Evolutionary conservation across 116 monocot genomes (phyloP).

Genomic region (Trichopus zeylanicus): DNA sequence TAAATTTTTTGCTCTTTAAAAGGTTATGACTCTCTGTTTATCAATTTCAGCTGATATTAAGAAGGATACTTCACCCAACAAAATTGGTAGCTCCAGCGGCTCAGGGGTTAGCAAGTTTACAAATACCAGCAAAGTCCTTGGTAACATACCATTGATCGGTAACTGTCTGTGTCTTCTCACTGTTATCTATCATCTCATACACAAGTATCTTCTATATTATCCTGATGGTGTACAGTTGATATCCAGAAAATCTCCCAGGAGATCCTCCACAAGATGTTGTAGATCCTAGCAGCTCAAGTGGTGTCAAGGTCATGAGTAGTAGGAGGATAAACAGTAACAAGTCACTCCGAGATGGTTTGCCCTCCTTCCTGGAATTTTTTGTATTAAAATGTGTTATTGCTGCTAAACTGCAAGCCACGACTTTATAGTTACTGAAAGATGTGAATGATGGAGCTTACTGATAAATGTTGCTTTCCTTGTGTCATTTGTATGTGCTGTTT

Average conservation of each 20-base stretch:
- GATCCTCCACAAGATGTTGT: not conserved
- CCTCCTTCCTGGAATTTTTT: not conserved
- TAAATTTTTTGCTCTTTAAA: not conserved
- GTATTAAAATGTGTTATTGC: not conserved
- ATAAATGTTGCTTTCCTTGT: not conserved
- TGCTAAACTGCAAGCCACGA: too few relatives aligned
- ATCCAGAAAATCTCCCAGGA: not conserved
- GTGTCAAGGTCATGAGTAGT: conserved; percentile 6
- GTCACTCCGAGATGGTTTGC: conserved; percentile 35
- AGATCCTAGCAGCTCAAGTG: conserved; percentile 5
- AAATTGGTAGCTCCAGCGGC: not conserved
- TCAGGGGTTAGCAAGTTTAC: not conserved
- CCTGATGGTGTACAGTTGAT: not conserved
- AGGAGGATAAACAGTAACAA: conserved; percentile 4
- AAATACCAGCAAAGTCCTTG: not conserved
- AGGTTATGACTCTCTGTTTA: not conserved
- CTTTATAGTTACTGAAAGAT: too few relatives aligned
- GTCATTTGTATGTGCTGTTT: not conserved
- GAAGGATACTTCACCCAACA: not conserved
- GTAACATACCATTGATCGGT: not conserved
- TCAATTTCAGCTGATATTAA: not conserved
- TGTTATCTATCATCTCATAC: not conserved
- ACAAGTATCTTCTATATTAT: not conserved
- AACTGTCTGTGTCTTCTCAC: not conserved
- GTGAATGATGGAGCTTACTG: not conserved